A percentile compares a stretch with the other conserved stretches of the same genome.
Evolutionary conservation across 805 yeast genomes (phyloP).

Genomic region (Ogataea nonfermentans): DNA sequence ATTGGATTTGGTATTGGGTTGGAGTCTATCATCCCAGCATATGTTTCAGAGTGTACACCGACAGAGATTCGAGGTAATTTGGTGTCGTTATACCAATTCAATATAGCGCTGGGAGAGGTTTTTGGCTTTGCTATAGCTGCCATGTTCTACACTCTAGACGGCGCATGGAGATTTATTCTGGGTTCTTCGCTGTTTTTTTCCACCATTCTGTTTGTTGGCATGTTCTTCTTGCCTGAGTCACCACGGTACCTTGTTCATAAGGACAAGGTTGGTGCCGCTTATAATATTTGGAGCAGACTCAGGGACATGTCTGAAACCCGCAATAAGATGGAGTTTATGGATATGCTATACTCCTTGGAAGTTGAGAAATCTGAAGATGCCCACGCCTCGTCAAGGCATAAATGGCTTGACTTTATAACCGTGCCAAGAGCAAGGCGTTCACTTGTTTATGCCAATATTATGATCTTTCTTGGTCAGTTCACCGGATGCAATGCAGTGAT

Average conservation of each 20-base stretch:
- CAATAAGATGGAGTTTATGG: slow-evolving; percentile 53
- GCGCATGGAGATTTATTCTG: slow-evolving; percentile 66
- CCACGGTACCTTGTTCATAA: slow-evolving; percentile 58
- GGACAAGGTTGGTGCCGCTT: slow-evolving; percentile 51
- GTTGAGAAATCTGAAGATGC: slow-evolving; percentile 39
- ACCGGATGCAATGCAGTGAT: slow-evolving; percentile 67
- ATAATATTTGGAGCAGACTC: slow-evolving; percentile 52
- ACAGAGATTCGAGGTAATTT: slow-evolving; percentile 56
- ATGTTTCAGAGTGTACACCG: slow-evolving; percentile 61
- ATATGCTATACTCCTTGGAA: slow-evolving; percentile 51
- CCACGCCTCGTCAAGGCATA: slow-evolving; percentile 34
- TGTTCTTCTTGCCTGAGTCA: slow-evolving; percentile 58
- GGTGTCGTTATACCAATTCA: slow-evolving; percentile 62
- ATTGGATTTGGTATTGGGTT: slow-evolving; percentile 66
- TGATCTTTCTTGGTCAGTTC: slow-evolving; percentile 61
- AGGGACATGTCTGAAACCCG: slow-evolving; percentile 45
- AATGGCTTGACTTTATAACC: slow-evolving; percentile 50
- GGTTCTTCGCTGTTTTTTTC: slow-evolving; percentile 64
- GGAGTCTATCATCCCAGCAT: slow-evolving; percentile 65
- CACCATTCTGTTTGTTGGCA: slow-evolving; percentile 46
- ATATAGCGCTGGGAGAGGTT: slow-evolving; percentile 65
- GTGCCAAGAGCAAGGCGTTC: slow-evolving; percentile 63
- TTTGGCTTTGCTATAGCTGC: slow-evolving; percentile 64
- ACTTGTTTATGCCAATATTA: slow-evolving; percentile 51
- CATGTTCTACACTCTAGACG: slow-evolving; percentile 51